These are phyloP conservation scores for Arxiozyma heterogenica DNA, from an alignment of 1,139 yeast species.

Conservation along the genomic window DNA sequence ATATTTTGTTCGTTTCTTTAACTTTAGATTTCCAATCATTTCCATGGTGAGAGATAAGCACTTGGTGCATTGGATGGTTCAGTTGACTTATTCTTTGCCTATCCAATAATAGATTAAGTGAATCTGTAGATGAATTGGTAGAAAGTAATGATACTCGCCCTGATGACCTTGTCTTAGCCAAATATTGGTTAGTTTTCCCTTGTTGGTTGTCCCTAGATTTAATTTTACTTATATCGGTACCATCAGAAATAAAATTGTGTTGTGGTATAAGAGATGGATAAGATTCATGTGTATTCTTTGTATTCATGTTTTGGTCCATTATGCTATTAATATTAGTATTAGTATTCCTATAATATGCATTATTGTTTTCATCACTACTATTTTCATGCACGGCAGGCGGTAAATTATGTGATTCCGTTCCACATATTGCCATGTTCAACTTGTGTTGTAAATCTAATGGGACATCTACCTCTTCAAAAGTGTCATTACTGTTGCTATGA, in stretches of 20 bases:
- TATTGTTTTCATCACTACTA: background rate
- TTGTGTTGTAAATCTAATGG: constrained; percentile 22
- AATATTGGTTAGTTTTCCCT: background rate
- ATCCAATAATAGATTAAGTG: constrained; percentile 33
- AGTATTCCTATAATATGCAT: background rate
- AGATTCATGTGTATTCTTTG: background rate
- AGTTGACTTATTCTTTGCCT: constrained; percentile 33
- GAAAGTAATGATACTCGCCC: constrained; percentile 3
- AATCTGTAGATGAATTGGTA: constrained; percentile 33
- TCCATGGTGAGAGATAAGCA: constrained; percentile 23
- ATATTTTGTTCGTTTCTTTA: constrained; percentile 75
- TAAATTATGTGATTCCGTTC: constrained; percentile 2
- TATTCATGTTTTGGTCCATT: background rate
- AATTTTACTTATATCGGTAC: background rate
- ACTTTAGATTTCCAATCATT: constrained; percentile 34
- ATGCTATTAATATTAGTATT: background rate
- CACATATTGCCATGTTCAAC: constrained; percentile 12
- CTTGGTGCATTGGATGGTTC: constrained; percentile 35
- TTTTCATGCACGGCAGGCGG: background rate
- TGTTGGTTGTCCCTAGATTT: background rate
- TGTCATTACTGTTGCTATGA: constrained; percentile 1
- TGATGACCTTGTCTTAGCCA: constrained; percentile 2
- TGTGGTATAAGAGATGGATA: background rate
- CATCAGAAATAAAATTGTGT: background rate
- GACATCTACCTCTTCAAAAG: constrained; percentile 21